Base-by-base conservation (phyloP, 2,329 filamentous ascomycete genomes). In the Pseudocercospora pini-densiflorae region DNA sequence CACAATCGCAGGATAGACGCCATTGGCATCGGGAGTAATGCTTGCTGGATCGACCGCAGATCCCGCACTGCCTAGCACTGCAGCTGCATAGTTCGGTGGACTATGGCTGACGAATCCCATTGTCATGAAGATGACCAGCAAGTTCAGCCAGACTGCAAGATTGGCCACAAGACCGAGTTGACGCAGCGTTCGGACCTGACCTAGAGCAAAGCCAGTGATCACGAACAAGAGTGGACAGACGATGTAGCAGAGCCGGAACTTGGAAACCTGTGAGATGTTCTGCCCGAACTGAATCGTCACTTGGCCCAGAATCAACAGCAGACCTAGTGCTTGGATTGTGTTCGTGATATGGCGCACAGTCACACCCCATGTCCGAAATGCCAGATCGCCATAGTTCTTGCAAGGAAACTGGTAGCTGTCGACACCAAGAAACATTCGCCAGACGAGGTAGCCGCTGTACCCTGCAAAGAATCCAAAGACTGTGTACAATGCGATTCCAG, bases 131-230 rank as follows among this genome's bases (percentile, higher is more conserved):
- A 72, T 83, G 68, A 85, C 80, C 24, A 85, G 69, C 24, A 88
- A 68, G 66, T 87, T 88, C 57, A 88, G 70, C 82, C 84, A 88
- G 4, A 88, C 82, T 0, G 85, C 82, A 14, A 83, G 71, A 68
- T 86, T 88, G 16, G 86, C 86, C 1, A 88, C 73, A 82, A 84
- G 87, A 4, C 85, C 84, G 63, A 85, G 85, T 14, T 80, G 76
- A 70, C 84, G 81, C 47, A 88, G 78, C 0, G 85, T 87, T 10
- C 87, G 81, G 58, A 89, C 84, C 70, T 88, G 86, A 3, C 84
- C 84, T 2, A 87, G 68, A 19, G 86, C 47, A 67, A 87, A 85
- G 14, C 87, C 86, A 2, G 79, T 80, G 16, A 82, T 72, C 19
- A 72, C 62, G 47, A 73, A 71, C 36, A 89, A 80, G 53, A 87